phyloP scores from a whole-genome alignment of 371 early-diverging fungal species.

The Amoeboaphelidium protococcarum region DNA sequence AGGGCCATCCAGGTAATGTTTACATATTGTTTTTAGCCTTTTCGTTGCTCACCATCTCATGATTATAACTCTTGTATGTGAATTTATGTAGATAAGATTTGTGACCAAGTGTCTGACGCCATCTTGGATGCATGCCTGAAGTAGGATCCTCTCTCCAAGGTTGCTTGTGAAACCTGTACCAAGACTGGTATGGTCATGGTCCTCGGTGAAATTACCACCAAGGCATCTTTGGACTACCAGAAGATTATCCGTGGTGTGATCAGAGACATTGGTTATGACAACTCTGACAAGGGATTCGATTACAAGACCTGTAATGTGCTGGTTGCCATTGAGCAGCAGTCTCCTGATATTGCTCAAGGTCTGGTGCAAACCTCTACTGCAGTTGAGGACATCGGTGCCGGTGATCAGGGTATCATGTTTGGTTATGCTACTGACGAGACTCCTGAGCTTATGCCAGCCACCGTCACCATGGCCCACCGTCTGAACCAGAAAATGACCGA shows the following conservation, averaged over 20 bases:
- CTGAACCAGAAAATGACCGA: constrained; percentile 83
- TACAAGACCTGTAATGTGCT: constrained; percentile 9
- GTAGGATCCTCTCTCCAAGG: constrained; percentile 10
- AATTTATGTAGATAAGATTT: constrained; percentile 71
- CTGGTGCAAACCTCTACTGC: background rate
- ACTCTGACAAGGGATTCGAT: constrained; percentile 47
- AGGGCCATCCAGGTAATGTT: constrained; percentile 81
- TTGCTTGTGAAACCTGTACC: constrained; percentile 12
- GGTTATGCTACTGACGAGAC: constrained; percentile 94
- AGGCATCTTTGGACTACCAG: constrained; percentile 8
- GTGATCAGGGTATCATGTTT: constrained; percentile 30
- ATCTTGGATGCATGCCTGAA: constrained; percentile 91
- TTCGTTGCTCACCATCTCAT: constrained; percentile 3
- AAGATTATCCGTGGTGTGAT: constrained; percentile 7
- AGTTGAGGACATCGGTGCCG: constrained; percentile 8
- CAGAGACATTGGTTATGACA: constrained; percentile 11
- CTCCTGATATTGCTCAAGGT: constrained; percentile 9
- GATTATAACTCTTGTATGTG: constrained; percentile 1
- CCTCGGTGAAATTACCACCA: constrained; percentile 12
- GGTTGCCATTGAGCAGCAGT: constrained; percentile 10
- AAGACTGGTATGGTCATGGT: constrained; percentile 11
- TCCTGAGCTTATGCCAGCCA: constrained; percentile 96
- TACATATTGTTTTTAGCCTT: background rate
- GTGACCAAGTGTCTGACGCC: constrained; percentile 95
- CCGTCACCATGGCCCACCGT: constrained; percentile 84